Percentiles rank a stretch among this genome's conserved stretches.
phyloP scores from a whole-genome alignment of 768 basidiomycete species.

The Mrakia blollopis region DNA sequence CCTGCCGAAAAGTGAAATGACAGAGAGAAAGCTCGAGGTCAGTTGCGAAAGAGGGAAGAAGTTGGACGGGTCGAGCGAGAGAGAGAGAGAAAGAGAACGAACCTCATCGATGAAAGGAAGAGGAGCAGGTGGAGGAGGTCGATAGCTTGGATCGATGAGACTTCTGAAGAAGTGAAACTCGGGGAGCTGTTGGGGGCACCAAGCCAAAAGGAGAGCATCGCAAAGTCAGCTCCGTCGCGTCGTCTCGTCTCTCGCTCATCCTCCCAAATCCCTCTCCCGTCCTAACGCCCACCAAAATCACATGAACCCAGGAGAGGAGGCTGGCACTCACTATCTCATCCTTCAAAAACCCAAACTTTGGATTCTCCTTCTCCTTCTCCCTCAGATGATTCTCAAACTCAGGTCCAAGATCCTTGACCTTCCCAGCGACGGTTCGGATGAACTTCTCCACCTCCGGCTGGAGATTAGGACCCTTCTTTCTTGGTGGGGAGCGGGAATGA shows the following conservation, averaged over 20 bases:
- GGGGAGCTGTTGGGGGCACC: slow-evolving; percentile 40
- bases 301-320: not conserved
- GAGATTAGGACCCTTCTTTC: slow-evolving; percentile 31
- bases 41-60: not conserved
- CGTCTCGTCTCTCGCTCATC: not conserved
- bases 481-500: slow-evolving; percentile 42
- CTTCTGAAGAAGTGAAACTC: slow-evolving; percentile 48
- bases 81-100: slow-evolving; percentile 34
- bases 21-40: slow-evolving; percentile 16
- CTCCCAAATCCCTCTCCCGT: too few species aligned
- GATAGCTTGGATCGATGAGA: slow-evolving; percentile 44
- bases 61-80: not conserved
- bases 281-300: not conserved
- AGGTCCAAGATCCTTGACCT: slow-evolving; percentile 71
- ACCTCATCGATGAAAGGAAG: slow-evolving; percentile 46
- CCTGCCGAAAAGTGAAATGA: slow-evolving; percentile 48
- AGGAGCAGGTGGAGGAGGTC: slow-evolving; percentile 44
- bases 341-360: slow-evolving; percentile 72
- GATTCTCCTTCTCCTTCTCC: slow-evolving; percentile 71
- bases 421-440: slow-evolving; percentile 76
- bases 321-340: slow-evolving; percentile 43
- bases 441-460: slow-evolving; percentile 76
- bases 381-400: slow-evolving; percentile 65
- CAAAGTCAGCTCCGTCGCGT: not conserved
- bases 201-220: not conserved